Evolutionary conservation across 192 early-diverging fungal species (phyloP).

Genomic region (Phycomyces blakesleeanus): DNA sequence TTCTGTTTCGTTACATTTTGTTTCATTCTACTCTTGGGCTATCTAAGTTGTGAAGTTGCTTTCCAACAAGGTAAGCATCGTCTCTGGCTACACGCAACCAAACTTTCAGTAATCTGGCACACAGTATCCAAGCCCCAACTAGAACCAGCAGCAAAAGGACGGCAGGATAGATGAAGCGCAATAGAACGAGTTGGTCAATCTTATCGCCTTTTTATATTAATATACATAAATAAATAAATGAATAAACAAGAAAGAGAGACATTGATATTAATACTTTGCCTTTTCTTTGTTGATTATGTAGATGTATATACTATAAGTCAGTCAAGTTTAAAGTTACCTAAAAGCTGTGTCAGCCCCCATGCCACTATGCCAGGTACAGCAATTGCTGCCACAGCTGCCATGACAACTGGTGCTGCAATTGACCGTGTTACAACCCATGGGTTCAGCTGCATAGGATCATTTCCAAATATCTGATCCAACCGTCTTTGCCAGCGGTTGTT

Average conservation of each 20-base stretch:
- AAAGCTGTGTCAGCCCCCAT: slow-evolving; percentile 17
- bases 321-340: slow-evolving; percentile 20
- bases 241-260: slow-evolving; percentile 1
- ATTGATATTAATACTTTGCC: slow-evolving; percentile 8
- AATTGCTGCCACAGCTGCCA: slow-evolving; percentile 26
- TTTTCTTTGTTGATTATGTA: no score
- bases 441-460: slow-evolving; percentile 29
- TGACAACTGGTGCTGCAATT: slow-evolving; percentile 36
- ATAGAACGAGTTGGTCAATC: not conserved
- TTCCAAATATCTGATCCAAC: slow-evolving; percentile 34
- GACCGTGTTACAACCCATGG: slow-evolving; percentile 28
- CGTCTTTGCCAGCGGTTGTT: slow-evolving; percentile 37
- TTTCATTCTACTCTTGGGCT: not conserved
- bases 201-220: not conserved
- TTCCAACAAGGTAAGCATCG: slow-evolving; percentile 82
- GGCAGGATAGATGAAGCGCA: slow-evolving; percentile 35
- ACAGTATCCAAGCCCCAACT: slow-evolving; percentile 26
- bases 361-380: slow-evolving; percentile 37
- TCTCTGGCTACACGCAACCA: slow-evolving; percentile 84
- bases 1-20: no score
- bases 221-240: not conserved
- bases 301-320: not conserved
- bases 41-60: slow-evolving; percentile 76
- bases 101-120: slow-evolving; percentile 40
- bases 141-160: slow-evolving; percentile 32